A percentile compares a stretch with the other conserved stretches of the same genome.
These are phyloP conservation scores for Ustulina deusta DNA, from an alignment of 2,329 filamentous ascomycete genomes.

Conservation along the genomic window DNA sequence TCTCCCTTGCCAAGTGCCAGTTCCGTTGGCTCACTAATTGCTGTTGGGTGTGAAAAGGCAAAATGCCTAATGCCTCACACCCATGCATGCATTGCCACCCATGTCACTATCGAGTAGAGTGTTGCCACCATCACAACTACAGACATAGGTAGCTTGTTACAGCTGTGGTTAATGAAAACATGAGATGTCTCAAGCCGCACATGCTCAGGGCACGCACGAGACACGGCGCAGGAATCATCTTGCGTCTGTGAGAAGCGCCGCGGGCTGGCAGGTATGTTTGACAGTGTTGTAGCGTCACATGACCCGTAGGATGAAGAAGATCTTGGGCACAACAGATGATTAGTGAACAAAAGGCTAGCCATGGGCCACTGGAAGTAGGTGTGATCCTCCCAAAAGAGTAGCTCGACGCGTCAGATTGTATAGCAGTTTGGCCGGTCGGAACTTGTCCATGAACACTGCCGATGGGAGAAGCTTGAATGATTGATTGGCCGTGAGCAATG, in stretches of 20 bases:
- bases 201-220: neutral
- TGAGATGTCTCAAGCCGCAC: conserved; percentile 1
- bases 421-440: neutral
- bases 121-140: neutral
- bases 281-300: conserved; percentile 12
- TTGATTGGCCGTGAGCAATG: neutral
- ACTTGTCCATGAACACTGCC: neutral
- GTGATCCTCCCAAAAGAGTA: neutral
- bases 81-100: neutral
- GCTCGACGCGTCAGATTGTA: neutral
- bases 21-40: neutral
- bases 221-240: neutral
- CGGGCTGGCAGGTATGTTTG: neutral
- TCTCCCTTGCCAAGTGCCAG: neutral
- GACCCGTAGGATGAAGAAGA: neutral
- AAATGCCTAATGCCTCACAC: neutral
- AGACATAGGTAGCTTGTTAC: neutral
- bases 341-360: neutral
- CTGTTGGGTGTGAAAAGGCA: neutral
- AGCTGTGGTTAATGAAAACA: neutral
- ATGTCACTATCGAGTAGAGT: too few species aligned
- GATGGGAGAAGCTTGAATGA: neutral
- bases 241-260: neutral
- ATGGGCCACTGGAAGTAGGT: neutral
- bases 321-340: neutral